phyloP scores from a whole-genome alignment of 2,329 filamentous ascomycete species.

The Paraconiothyrium sp. region DNA sequence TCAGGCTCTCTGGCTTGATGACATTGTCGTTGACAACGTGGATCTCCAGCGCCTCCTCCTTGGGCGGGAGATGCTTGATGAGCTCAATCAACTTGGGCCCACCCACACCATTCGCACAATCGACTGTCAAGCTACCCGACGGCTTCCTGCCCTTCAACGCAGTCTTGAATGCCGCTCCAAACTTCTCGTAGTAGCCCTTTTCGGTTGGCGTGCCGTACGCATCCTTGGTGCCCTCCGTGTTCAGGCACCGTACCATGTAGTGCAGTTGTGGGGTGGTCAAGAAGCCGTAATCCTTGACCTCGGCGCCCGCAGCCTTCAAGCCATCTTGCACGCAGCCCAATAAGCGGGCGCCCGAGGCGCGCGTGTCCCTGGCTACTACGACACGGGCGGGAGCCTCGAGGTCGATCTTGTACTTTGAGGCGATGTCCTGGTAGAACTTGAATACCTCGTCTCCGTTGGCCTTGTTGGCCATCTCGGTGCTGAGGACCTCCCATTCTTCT shows the following conservation, averaged over 20 bases:
- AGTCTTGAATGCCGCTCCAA: slow-evolving; percentile 82
- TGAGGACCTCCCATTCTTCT: slow-evolving; percentile 88
- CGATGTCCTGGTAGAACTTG: slow-evolving; percentile 78
- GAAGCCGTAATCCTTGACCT: slow-evolving; percentile 85
- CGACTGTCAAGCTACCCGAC: slow-evolving; percentile 79
- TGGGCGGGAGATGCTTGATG: slow-evolving; percentile 79
- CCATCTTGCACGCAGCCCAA: slow-evolving; percentile 82
- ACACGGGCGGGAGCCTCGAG: slow-evolving; percentile 76
- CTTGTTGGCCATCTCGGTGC: slow-evolving; percentile 89
- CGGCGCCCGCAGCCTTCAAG: slow-evolving; percentile 76
- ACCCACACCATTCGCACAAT: slow-evolving; percentile 96
- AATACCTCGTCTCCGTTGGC: slow-evolving; percentile 77
- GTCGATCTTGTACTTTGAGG: slow-evolving; percentile 67
- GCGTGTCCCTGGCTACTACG: slow-evolving; percentile 90
- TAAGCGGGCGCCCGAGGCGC: slow-evolving; percentile 87
- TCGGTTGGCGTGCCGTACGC: slow-evolving; percentile 91
- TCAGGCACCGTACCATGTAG: slow-evolving; percentile 93
- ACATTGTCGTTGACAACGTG: slow-evolving; percentile 94
- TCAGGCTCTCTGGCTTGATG: slow-evolving; percentile 86
- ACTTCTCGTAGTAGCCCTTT: slow-evolving; percentile 93
- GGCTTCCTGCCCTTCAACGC: slow-evolving; percentile 79
- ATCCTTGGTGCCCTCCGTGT: slow-evolving; percentile 87
- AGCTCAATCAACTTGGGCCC: slow-evolving; percentile 89
- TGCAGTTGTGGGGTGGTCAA: slow-evolving; percentile 98
- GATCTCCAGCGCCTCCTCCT: slow-evolving; percentile 76